These are phyloP conservation scores for Ceriops zippeliana DNA, from an alignment of 345 rosid species.

Conservation along the genomic window DNA sequence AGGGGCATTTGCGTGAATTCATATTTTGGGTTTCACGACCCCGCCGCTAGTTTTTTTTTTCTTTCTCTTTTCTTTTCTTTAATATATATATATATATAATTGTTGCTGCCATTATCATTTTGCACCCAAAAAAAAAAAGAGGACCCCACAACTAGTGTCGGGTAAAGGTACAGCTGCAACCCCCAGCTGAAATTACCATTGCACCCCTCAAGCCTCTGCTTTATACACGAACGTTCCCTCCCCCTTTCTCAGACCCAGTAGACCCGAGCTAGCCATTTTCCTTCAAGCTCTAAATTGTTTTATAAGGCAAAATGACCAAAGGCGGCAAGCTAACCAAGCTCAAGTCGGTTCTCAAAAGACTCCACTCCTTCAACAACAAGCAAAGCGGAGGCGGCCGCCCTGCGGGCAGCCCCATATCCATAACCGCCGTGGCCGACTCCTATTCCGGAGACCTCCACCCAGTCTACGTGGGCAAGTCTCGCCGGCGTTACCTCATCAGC, in stretches of 20 bases:
- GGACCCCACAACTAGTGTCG: background rate
- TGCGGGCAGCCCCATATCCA: constrained; percentile 34
- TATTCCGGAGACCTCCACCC: constrained; percentile 47
- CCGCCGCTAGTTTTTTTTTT: no score
- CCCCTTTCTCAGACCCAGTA: constrained; percentile 18
- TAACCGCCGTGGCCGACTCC: constrained; percentile 27
- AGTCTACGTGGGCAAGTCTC: constrained; percentile 75
- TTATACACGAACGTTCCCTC: constrained; percentile 37
- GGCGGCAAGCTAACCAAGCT: constrained; percentile 72
- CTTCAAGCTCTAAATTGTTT: background rate
- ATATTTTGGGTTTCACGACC: no score
- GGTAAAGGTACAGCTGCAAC: background rate
- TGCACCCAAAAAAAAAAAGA: no score
- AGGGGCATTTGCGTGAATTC: no score
- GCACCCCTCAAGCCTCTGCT: constrained; percentile 17
- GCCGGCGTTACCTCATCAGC: constrained; percentile 65
- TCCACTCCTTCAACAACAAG: constrained; percentile 70
- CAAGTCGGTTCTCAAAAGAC: constrained; percentile 76
- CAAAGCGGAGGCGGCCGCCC: constrained; percentile 25
- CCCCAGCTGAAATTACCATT: background rate
- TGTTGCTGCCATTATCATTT: background rate
- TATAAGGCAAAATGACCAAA: constrained; percentile 52
- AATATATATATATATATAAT: background rate
- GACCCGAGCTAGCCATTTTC: background rate
- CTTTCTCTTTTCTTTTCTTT: background rate